These are phyloP conservation scores for Melaleuca alternifolia DNA, from an alignment of 345 rosid genomes.

Conservation along the genomic window DNA sequence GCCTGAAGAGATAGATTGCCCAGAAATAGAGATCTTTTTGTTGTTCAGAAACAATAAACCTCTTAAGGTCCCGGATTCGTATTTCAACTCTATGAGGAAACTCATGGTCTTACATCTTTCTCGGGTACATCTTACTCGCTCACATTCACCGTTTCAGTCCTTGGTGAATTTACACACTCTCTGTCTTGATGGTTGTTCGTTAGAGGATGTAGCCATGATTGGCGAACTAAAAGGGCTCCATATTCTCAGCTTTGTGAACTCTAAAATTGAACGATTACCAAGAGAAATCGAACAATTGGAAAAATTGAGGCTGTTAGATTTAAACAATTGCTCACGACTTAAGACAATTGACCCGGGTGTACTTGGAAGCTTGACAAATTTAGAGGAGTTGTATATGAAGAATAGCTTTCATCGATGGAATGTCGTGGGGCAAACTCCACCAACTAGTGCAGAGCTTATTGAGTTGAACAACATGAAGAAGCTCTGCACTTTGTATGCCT, in stretches of 20 bases:
- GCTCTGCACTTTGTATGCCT: neutral
- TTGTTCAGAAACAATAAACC: too few species aligned
- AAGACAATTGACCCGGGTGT: neutral
- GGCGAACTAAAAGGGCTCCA: neutral
- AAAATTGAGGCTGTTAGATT: neutral
- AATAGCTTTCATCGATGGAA: neutral
- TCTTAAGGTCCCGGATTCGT: too few species aligned
- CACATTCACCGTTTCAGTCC: rapidly evolving
- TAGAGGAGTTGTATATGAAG: neutral
- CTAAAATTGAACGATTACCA: neutral
- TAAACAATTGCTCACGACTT: rapidly evolving
- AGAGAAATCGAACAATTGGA: neutral
- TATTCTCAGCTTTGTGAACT: neutral
- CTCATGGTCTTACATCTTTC: too few species aligned
- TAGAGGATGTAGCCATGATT: neutral
- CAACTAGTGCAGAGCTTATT: neutral
- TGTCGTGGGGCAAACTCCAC: rapidly evolving
- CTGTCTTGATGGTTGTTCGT: rapidly evolving
- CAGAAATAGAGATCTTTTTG: too few species aligned
- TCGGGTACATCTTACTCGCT: too few species aligned
- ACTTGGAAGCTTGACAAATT: neutral
- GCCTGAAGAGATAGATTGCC: too few species aligned
- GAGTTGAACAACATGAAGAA: neutral
- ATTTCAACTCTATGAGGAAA: too few species aligned
- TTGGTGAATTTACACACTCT: rapidly evolving